A percentile compares a stretch with the other conserved stretches of the same genome.
Evolutionary conservation across 2,329 filamentous ascomycete genomes (phyloP).

Genomic region (Nemania bipapillata): DNA sequence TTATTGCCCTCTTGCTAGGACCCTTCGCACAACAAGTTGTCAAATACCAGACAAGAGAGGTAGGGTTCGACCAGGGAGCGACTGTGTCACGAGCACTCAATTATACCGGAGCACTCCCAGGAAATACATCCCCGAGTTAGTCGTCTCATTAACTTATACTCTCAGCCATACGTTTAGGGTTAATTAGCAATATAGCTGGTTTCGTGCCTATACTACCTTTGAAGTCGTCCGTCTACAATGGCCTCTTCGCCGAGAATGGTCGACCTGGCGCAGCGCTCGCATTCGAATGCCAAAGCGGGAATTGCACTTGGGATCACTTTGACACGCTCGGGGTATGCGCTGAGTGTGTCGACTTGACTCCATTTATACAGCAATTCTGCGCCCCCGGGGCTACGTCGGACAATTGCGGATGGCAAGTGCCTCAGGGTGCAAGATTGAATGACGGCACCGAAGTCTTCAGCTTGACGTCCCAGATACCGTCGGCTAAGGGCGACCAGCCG

Average conservation of each 20-base stretch:
- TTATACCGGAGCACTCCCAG: slow-evolving; percentile 47
- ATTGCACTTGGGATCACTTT: slow-evolving; percentile 48
- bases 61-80: slow-evolving; percentile 42
- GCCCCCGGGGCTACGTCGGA: slow-evolving; percentile 18
- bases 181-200: slow-evolving; percentile 37
- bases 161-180: not conserved
- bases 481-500: slow-evolving; percentile 44
- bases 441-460: slow-evolving; percentile 48
- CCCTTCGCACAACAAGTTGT: slow-evolving; percentile 52
- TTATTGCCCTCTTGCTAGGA: slow-evolving; percentile 47
- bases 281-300: slow-evolving; percentile 48
- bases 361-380: slow-evolving; percentile 48
- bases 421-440: slow-evolving; percentile 44
- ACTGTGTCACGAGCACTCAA: slow-evolving; percentile 46
- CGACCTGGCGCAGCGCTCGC: slow-evolving; percentile 46
- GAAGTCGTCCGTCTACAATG: slow-evolving; percentile 52
- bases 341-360: slow-evolving; percentile 46
- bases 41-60: slow-evolving; percentile 45
- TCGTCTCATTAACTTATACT: not conserved
- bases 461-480: slow-evolving; percentile 50
- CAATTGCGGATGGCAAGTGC: slow-evolving; percentile 50
- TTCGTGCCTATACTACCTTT: slow-evolving; percentile 51
- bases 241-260: slow-evolving; percentile 51
- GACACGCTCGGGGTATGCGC: slow-evolving; percentile 49
- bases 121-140: slow-evolving; percentile 43